Evolutionary conservation across 495 filamentous ascomycete species (phyloP), one percentile per base, ranked within the genome.

Genomic region (Lasiosphaeria ovina): DNA sequence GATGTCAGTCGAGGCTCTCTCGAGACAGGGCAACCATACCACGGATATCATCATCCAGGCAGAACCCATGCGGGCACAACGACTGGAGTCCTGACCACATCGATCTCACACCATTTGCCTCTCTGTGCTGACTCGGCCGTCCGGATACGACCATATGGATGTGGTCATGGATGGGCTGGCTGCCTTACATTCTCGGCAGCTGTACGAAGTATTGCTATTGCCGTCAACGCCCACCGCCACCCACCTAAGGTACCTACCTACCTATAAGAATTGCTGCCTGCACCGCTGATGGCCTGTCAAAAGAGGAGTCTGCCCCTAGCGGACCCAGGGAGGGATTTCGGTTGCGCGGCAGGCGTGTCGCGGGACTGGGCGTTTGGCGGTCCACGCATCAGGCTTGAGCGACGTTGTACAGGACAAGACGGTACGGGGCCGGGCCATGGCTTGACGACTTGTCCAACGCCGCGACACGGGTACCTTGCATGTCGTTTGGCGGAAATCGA

Each of bases 401-500:
- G 11, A 62, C 60, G 60, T 62, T 35, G 55, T 55, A 62, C 60
- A 57, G 51, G 11, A 40, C 10, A 34, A 12, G 10, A 52, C 34
- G 50, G 11, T 52, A 24, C n/a, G n/a, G 14, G 35, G 17, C 34
- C 12, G 44, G 36, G 12, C 12, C 44, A 47, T 44, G 44, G 35
- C 54, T 52, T 34, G 44, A 48, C n/a, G 40, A 6, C 35, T 14
- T 55, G 54, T 55, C 61, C 51, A 55, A 54, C 50, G 24, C 56
- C 17, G 54, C 40, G 34, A 31, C 14, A 11, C 63, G 55, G 63
- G 61, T 66, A 66, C 64, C 64, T 66, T 66, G 64, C 64, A 66
- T 60, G 58, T 58, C 48, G 58, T 63, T 60, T 65, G 57, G 57
- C 63, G 55, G 55, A 35, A 54, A 38, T 62, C 65, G 33, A 54